phyloP scores from a whole-genome alignment of 2,329 filamentous ascomycete genomes.

The Thielaviopsis cerberus region DNA sequence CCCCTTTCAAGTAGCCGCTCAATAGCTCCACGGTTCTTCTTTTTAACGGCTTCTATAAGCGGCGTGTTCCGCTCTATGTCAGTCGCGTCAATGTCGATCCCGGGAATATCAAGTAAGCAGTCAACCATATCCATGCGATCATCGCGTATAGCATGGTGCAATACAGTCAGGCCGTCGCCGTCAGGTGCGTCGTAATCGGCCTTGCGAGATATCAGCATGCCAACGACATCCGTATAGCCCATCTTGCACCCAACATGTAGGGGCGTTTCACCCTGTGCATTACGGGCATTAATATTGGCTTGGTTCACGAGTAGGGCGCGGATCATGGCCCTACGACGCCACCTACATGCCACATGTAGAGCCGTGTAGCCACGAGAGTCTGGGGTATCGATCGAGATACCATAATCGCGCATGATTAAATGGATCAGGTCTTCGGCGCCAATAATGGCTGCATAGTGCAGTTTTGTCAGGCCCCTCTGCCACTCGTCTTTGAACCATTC shows the following conservation, averaged over 20 bases:
- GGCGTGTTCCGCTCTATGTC: not conserved
- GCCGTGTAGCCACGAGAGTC: not conserved
- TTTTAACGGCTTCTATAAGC: not conserved
- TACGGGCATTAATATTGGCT: not conserved
- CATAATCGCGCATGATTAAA: not conserved
- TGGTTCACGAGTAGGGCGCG: not conserved
- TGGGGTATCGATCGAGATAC: not conserved
- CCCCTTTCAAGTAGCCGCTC: not conserved
- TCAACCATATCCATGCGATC: not conserved
- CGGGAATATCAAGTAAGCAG: not conserved
- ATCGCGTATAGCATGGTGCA: not conserved
- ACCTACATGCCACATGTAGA: not conserved
- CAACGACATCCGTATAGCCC: not conserved
- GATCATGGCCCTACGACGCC: not conserved
- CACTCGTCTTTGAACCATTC: not conserved
- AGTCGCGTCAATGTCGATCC: not conserved
- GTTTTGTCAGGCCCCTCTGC: not conserved
- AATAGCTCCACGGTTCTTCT: not conserved
- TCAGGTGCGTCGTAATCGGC: not conserved
- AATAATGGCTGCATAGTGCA: not conserved
- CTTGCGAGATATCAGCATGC: not conserved
- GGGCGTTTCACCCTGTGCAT: not conserved
- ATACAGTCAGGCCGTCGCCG: not conserved
- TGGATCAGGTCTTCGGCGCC: not conserved
- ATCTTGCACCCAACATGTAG: not conserved